Evolutionary conservation across 805 yeast species (phyloP).

Genomic region (Wickerhamiella occidentalis): DNA sequence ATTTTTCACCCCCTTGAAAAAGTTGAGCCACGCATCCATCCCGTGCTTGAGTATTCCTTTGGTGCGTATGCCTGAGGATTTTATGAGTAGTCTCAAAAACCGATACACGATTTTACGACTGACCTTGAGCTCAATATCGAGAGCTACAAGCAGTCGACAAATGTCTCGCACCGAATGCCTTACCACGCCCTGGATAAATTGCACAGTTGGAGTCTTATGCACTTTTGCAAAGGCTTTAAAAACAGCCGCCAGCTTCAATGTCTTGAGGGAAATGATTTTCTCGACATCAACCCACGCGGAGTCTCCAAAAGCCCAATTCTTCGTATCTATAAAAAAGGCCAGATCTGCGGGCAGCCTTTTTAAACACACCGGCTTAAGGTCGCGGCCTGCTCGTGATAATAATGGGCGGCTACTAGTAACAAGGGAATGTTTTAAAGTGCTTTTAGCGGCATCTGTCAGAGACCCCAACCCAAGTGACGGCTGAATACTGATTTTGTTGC

Average conservation of each 20-base stretch:
- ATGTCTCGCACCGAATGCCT: neutral
- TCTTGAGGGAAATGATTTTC: neutral
- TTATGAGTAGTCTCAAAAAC: neutral
- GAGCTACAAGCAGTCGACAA: neutral
- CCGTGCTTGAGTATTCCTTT: neutral
- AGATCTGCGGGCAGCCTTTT: neutral
- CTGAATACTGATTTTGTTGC: neutral
- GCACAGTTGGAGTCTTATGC: neutral
- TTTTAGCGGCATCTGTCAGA: neutral
- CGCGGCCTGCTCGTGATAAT: neutral
- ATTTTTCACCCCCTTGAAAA: neutral
- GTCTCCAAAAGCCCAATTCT: neutral
- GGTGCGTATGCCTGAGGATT: neutral
- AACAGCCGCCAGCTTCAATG: neutral
- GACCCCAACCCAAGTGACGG: neutral
- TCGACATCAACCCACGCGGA: neutral
- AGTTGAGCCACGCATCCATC: neutral
- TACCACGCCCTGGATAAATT: neutral
- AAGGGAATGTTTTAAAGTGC: neutral
- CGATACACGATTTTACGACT: neutral
- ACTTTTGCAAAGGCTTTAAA: neutral
- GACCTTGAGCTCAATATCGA: neutral
- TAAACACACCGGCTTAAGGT: neutral
- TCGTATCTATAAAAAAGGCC: neutral
- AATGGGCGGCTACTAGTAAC: neutral